A percentile compares a stretch with the other conserved stretches of the same genome.
Conservation (phyloP, 2,329 filamentous ascomycete genomes). For the Ascochyta rabiei region DNA sequence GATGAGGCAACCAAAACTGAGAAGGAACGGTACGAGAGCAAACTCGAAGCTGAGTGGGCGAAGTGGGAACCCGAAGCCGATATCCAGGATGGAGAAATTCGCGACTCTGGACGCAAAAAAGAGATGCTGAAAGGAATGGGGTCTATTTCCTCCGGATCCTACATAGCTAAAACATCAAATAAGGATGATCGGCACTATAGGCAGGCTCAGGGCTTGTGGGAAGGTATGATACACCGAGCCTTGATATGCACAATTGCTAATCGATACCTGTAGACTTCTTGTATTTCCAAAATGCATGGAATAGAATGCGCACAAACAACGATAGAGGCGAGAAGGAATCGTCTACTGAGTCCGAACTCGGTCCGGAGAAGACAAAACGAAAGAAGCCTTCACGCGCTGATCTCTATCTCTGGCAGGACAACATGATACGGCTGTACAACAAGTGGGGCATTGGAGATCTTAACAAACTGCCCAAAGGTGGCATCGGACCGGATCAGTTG, state of each 20-base stretch:
- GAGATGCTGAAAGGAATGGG: neutral
- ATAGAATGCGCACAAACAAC: neutral
- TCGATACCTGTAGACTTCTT: neutral
- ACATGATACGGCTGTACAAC: neutral
- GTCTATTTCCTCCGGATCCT: no score
- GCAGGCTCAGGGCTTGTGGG: neutral
- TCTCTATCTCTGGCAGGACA: neutral
- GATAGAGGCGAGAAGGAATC: neutral
- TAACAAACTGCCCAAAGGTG: neutral
- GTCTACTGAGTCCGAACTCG: no score
- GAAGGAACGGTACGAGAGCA: no score
- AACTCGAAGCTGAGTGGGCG: neutral
- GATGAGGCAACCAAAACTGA: no score
- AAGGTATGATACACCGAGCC: neutral
- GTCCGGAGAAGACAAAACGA: no score
- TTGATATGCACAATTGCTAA: no score
- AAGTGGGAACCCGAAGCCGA: neutral
- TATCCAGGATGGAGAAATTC: neutral
- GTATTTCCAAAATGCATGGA: conserved; percentile 2
- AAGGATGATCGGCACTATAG: no score
- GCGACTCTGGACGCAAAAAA: neutral
- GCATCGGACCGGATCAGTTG: neutral
- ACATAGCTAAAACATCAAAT: no score
- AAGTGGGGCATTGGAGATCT: neutral
- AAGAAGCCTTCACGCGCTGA: no score